Evolutionary conservation across 305 asterid species (phyloP), one percentile per base, ranked within the genome.

Genomic region (Fraxinus dipetala): DNA sequence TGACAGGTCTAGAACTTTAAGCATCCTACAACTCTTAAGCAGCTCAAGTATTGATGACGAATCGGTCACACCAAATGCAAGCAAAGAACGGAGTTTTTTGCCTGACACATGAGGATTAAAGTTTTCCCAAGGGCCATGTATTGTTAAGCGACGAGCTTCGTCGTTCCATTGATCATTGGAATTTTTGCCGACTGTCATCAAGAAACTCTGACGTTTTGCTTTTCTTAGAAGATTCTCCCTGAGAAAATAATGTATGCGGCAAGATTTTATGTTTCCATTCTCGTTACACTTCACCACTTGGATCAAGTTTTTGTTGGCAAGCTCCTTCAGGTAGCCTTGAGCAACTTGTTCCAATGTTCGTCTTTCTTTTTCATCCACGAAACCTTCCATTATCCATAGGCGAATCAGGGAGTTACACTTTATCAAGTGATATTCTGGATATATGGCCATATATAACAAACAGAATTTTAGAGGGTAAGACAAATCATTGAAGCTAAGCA

Each of bases 381-480:
- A 88, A 14, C 88, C 85, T 81, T 85, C 87, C 11, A 75, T 77
- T 18, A 75, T 76, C 91, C 90, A 88, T 30, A 77, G 61, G 2
- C 81, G 84, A 9, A 85, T 69, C 35, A 86, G 4, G 1, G 20
- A 31, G 28, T 26, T 51, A 38, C 75, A 72, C 73, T 70, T 72
- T 8, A 88, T 48, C 38, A 51, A 16, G 20, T 43, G 1, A 79
- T 76, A 85, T 72, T 85, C 91, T 0, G 82, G 88, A 63, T 78
- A 85, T 14, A 88, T 45, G 84, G 89, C 77, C 76, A 86, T 5
- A 54, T 86, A 86, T 51, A 88, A 24, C 77, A 84, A 82, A 4
- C 86, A 88, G 11, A 56, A 38, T 72, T 84, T 85, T 14, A 87
- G 84, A 83, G 81, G 75, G 72, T 72, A 74, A 18, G 89, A 84